Conservation (phyloP, 306 rosid species). For the Cicer chorassanicum region DNA sequence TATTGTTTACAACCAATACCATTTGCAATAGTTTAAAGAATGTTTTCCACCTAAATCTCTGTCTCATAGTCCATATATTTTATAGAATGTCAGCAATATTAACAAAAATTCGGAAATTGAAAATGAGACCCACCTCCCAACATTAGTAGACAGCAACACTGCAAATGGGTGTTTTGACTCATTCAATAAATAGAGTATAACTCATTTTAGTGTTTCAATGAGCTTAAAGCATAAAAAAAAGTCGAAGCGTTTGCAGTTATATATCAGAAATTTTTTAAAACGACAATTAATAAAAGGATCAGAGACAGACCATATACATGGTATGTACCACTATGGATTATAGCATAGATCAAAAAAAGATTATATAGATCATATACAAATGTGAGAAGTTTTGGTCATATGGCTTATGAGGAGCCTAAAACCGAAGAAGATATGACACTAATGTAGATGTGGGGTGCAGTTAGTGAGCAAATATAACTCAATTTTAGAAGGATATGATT, state of each 20-base stretch:
- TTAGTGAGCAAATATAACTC: too few relatives aligned
- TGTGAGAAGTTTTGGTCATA: too few relatives aligned
- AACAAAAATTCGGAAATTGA: slow-evolving; percentile 49
- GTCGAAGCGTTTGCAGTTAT: slow-evolving; percentile 41
- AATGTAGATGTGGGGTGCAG: too few relatives aligned
- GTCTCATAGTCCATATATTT: slow-evolving; percentile 31
- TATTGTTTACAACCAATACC: too few relatives aligned
- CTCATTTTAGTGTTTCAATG: slow-evolving; percentile 58
- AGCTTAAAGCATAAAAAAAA: slow-evolving; percentile 28
- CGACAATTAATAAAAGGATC: too few relatives aligned
- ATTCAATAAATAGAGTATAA: slow-evolving; percentile 55
- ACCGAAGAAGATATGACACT: too few relatives aligned
- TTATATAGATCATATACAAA: too few relatives aligned
- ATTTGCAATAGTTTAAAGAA: slow-evolving; percentile 39
- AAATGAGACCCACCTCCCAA: slow-evolving; percentile 59
- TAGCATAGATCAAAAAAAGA: too few relatives aligned
- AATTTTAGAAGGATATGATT: too few relatives aligned
- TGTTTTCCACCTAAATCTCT: slow-evolving; percentile 50
- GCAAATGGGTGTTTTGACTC: slow-evolving; percentile 46
- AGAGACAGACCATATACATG: too few relatives aligned
- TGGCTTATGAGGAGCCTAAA: too few relatives aligned
- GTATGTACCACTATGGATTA: too few relatives aligned
- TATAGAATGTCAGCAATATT: slow-evolving; percentile 40
- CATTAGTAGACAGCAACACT: not conserved
- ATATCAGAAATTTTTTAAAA: not conserved